Percentiles rank a stretch among this genome's conserved stretches.
phyloP scores from a whole-genome alignment of 495 filamentous ascomycete species.

The Trichoderma gamsii region DNA sequence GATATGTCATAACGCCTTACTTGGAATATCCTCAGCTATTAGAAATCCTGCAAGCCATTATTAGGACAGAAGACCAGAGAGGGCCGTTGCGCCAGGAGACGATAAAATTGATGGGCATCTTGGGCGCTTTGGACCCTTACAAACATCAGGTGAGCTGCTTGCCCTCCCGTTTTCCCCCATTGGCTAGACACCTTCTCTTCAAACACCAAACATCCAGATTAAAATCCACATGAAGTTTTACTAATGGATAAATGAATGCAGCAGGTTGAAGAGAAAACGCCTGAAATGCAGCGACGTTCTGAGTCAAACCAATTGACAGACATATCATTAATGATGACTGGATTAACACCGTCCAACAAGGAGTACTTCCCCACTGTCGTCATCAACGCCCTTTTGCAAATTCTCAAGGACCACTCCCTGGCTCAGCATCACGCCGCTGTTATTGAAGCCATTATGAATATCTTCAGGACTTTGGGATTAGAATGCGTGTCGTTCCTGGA shows the following conservation, averaged over 20 bases:
- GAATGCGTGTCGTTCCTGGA: constrained; percentile 92
- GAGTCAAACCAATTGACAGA: constrained; percentile 71
- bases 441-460: constrained; percentile 98
- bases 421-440: constrained; percentile 86
- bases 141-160: constrained; percentile 65
- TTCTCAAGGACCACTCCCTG: constrained; percentile 83
- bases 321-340: constrained; percentile 95
- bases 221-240: constrained; percentile 40
- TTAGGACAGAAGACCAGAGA: constrained; percentile 75
- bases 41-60: constrained; percentile 85
- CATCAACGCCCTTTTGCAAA: constrained; percentile 86
- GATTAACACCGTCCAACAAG: constrained; percentile 92
- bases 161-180: constrained; percentile 18
- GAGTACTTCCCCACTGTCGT: constrained; percentile 98
- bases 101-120: constrained; percentile 89
- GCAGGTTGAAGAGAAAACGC: constrained; percentile 57
- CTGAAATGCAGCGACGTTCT: constrained; percentile 54
- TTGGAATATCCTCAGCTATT: constrained; percentile 89
- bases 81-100: constrained; percentile 83
- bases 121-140: constrained; percentile 95
- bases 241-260: constrained; percentile 37
- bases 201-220: constrained; percentile 17
- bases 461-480: constrained; percentile 89
- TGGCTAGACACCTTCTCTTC: neutral
- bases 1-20: constrained; percentile 97